Conservation (phyloP, 768 basidiomycete species). For the Phanerochaete carnosa region DNA sequence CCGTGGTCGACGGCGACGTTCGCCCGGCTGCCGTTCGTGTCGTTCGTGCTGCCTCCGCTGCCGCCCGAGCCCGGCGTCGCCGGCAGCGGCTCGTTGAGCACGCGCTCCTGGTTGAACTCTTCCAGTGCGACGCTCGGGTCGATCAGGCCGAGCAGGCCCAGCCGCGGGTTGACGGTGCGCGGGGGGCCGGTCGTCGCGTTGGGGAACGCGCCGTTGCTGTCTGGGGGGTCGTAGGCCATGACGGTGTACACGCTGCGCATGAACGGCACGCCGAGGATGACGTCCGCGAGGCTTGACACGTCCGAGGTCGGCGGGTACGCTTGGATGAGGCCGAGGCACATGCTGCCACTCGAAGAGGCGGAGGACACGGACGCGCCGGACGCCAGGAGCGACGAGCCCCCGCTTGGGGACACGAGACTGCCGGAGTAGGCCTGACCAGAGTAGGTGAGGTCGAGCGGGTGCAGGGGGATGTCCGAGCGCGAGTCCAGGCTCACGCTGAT, state of each 20-base stretch:
- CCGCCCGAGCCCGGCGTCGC: conserved; percentile 11
- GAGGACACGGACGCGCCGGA: conserved; percentile 19
- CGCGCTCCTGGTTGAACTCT: conserved; percentile 69
- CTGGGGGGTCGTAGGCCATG: conserved; percentile 58
- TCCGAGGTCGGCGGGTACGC: conserved; percentile 40
- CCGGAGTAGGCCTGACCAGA: neutral
- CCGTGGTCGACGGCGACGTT: conserved; percentile 18
- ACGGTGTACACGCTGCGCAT: conserved; percentile 75
- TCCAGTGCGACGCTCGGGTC: conserved; percentile 56
- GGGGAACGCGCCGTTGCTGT: conserved; percentile 43
- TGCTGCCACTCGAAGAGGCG: conserved; percentile 34
- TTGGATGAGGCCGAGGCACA: conserved; percentile 70
- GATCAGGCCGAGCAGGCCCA: conserved; percentile 65
- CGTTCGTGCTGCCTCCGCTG: neutral
- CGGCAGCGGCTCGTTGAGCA: conserved; percentile 55
- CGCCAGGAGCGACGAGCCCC: conserved; percentile 1
- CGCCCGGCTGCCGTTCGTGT: neutral
- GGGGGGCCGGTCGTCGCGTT: conserved; percentile 14
- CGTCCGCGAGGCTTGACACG: conserved; percentile 48
- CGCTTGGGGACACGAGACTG: neutral
- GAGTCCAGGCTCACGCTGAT: conserved; percentile 63
- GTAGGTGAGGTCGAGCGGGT: conserved; percentile 69
- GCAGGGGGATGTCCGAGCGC: conserved; percentile 55
- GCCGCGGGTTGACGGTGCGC: conserved; percentile 33
- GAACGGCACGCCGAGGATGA: conserved; percentile 79